Percentiles rank a stretch among this genome's conserved stretches.
These are phyloP conservation scores for Ottelia alismoides DNA, from an alignment of 106 monocot genomes.

Conservation along the genomic window DNA sequence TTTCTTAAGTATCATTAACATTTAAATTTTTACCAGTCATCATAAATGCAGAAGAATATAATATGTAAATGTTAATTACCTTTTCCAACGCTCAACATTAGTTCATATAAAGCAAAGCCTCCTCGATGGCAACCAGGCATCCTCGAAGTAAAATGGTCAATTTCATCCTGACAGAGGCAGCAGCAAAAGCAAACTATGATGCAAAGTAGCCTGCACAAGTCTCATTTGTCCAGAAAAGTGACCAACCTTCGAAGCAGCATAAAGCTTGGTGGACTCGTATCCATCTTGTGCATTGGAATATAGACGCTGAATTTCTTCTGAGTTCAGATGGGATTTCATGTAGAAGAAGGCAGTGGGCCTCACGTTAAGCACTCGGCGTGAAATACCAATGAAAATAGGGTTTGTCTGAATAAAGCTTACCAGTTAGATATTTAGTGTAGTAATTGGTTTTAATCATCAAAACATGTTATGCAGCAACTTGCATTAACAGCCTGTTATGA, in stretches of 20 bases:
- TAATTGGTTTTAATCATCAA: too few species aligned
- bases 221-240: background rate
- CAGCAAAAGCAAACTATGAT: constrained; percentile 1
- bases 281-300: constrained; percentile 86
- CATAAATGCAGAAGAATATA: too few species aligned
- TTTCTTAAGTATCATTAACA: too few species aligned
- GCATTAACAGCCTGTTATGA: too few species aligned
- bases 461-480: too few species aligned
- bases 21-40: too few species aligned
- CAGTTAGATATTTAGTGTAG: too few species aligned
- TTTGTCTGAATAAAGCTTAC: constrained; percentile 36
- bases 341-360: constrained; percentile 94
- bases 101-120: constrained; percentile 66
- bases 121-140: constrained; percentile 94
- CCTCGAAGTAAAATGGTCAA: constrained; percentile 30
- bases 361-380: constrained; percentile 62
- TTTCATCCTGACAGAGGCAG: constrained; percentile 34
- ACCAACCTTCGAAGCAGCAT: constrained; percentile 50
- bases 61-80: too few species aligned
- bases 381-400: constrained; percentile 84
- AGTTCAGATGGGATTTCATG: constrained; percentile 42
- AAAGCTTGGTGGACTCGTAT: constrained; percentile 78
- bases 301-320: constrained; percentile 43
- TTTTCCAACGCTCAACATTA: too few species aligned
- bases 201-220: background rate